These are phyloP conservation scores for Wickerhamiella sorbophila DNA, from an alignment of 805 yeast genomes.

Conservation along the genomic window DNA sequence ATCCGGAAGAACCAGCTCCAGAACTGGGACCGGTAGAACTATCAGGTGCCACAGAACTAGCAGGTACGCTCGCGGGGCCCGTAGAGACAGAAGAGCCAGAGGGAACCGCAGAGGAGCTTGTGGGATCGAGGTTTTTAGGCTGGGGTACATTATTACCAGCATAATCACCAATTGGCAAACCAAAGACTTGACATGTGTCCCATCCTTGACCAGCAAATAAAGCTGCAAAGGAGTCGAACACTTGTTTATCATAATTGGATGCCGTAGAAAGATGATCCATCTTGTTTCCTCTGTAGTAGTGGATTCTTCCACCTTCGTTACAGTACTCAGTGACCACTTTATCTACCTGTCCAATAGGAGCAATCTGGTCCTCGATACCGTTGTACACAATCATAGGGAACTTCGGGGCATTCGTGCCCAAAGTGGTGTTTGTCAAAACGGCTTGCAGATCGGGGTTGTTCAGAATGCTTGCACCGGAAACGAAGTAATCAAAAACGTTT, in stretches of 20 bases:
- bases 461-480: constrained; percentile 11
- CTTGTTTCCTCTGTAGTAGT: constrained; percentile 10
- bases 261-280: constrained; percentile 7
- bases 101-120: too few species aligned
- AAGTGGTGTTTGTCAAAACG: constrained; percentile 12
- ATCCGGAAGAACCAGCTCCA: too few species aligned
- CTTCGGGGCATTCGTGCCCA: constrained; percentile 16
- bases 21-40: too few species aligned
- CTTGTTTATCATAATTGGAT: constrained; percentile 13
- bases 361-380: constrained; percentile 17
- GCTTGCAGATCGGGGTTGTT: constrained; percentile 5
- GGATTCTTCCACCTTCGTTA: constrained; percentile 13
- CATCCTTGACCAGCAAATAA: constrained; percentile 1
- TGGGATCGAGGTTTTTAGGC: too few species aligned
- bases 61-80: too few species aligned
- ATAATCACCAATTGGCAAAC: too few species aligned
- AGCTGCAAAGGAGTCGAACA: constrained; percentile 8
- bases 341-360: constrained; percentile 12
- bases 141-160: too few species aligned
- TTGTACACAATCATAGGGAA: constrained; percentile 19
- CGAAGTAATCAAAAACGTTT: constrained; percentile 11
- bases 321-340: constrained; percentile 15
- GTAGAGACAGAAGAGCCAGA: too few species aligned
- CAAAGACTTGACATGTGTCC: too few species aligned
- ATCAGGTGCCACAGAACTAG: too few species aligned